phyloP scores from a whole-genome alignment of 768 basidiomycete genomes.

The Daedaleopsis sinensis region DNA sequence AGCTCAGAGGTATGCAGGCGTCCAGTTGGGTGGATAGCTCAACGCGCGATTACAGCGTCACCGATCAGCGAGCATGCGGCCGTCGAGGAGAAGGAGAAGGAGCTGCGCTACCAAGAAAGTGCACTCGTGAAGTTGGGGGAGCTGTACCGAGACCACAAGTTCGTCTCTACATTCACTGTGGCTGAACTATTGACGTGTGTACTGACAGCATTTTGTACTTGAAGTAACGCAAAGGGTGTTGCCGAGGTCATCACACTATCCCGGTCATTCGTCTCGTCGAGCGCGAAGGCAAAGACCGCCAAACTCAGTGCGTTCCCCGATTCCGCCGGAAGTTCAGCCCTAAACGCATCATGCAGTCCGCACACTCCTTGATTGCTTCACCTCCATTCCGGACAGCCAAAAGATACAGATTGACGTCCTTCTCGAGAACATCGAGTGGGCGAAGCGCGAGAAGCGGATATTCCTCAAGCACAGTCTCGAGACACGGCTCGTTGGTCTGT shows the following conservation, averaged over 20 bases:
- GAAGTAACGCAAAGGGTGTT: conserved; percentile 81
- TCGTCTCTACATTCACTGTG: conserved; percentile 28
- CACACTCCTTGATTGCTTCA: conserved; percentile 91
- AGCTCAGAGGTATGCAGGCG: conserved; percentile 22
- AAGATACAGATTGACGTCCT: conserved; percentile 83
- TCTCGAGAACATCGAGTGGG: conserved; percentile 91
- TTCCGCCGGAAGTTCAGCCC: neutral
- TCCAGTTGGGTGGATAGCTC: neutral
- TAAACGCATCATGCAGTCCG: conserved; percentile 60
- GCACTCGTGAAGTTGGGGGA: conserved; percentile 87
- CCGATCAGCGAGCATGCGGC: conserved; percentile 18
- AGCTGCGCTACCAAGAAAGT: conserved; percentile 77
- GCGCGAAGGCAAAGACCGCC: conserved; percentile 96
- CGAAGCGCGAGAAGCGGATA: conserved; percentile 87
- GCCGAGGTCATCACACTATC: conserved; percentile 86
- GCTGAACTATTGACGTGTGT: neutral
- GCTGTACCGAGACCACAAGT: conserved; percentile 87
- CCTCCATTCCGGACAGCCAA: conserved; percentile 71
- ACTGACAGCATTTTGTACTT: neutral
- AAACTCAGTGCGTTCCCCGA: conserved; percentile 64
- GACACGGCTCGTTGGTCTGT: conserved; percentile 81
- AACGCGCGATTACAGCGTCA: conserved; percentile 1
- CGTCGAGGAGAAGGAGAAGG: conserved; percentile 51
- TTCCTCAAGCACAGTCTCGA: conserved; percentile 96
- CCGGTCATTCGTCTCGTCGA: conserved; percentile 84